Evolutionary conservation across 83 land plant genomes (phyloP).

Genomic region (Picea abies): DNA sequence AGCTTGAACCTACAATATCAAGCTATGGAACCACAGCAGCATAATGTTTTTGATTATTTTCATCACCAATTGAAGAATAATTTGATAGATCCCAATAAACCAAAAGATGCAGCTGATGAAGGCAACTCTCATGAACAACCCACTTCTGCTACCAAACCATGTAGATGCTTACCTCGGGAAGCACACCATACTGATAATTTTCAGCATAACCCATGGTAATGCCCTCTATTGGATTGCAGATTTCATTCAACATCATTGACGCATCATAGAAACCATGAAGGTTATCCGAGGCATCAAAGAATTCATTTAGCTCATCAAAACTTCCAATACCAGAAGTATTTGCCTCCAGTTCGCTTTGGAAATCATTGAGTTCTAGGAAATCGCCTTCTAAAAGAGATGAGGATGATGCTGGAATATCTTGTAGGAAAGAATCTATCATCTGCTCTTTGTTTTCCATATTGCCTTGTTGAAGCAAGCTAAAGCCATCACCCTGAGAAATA

Average conservation of each 20-base stretch:
- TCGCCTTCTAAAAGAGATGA: not conserved
- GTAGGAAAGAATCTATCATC: not conserved
- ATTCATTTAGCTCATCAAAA: not conserved
- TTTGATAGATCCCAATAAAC: conserved; percentile 10
- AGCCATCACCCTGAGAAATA: not conserved
- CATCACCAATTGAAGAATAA: conserved; percentile 9
- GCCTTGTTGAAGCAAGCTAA: not conserved
- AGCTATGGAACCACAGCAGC: not conserved
- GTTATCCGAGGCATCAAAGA: conserved; percentile 2
- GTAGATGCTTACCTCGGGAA: conserved; percentile 2
- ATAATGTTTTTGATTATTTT: not conserved
- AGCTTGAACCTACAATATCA: conserved; percentile 8
- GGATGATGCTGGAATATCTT: conserved; percentile 6
- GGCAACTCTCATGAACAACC: not conserved
- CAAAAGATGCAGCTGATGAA: conserved; percentile 2
- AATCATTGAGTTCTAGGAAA: conserved; percentile 13
- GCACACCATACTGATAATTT: not conserved
- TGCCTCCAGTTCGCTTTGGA: not conserved
- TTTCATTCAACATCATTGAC: not conserved
- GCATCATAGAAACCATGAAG: not conserved
- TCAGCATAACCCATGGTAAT: not conserved
- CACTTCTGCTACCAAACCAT: conserved; percentile 16
- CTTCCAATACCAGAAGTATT: not conserved
- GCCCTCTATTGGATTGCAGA: not conserved
- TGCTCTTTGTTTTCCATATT: conserved; percentile 1